A percentile compares a stretch with the other conserved stretches of the same genome.
Conservation (phyloP, 805 yeast genomes). For the Lachancea waltii region DNA sequence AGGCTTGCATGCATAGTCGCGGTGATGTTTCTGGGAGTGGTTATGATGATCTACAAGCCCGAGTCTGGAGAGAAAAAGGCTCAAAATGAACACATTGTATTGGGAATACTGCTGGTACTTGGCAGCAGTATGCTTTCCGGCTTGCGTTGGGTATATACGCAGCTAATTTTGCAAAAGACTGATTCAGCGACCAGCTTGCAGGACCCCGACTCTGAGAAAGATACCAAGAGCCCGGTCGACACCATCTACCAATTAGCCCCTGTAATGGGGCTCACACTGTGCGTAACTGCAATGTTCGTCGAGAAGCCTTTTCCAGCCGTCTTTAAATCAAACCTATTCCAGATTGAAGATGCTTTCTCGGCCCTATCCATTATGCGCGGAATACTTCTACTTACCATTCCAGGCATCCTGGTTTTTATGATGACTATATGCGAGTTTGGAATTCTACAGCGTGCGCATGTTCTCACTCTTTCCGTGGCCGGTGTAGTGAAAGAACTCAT, state of each 20-base stretch:
- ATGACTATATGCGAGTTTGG: slow-evolving; percentile 88
- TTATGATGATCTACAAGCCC: slow-evolving; percentile 71
- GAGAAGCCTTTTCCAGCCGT: slow-evolving; percentile 50
- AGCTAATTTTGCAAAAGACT: slow-evolving; percentile 55
- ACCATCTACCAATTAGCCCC: slow-evolving; percentile 85
- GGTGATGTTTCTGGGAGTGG: slow-evolving; percentile 78
- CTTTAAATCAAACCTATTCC: slow-evolving; percentile 22
- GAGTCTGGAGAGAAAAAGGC: slow-evolving; percentile 19
- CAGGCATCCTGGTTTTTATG: slow-evolving; percentile 81
- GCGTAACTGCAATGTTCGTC: slow-evolving; percentile 54
- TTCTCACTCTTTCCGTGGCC: slow-evolving; percentile 79
- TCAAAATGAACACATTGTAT: slow-evolving; percentile 16
- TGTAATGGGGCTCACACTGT: slow-evolving; percentile 60
- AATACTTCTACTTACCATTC: slow-evolving; percentile 55
- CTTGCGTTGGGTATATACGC: slow-evolving; percentile 92
- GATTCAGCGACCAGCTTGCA: slow-evolving; percentile 11
- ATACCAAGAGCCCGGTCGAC: slow-evolving; percentile 55
- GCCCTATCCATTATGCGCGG: slow-evolving; percentile 42
- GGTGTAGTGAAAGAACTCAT: slow-evolving; percentile 90
- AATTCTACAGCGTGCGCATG: slow-evolving; percentile 72
- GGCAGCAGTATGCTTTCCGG: slow-evolving; percentile 80
- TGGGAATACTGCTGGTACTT: slow-evolving; percentile 72
- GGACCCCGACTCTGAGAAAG: too few relatives aligned
- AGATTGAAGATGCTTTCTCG: slow-evolving; percentile 10
- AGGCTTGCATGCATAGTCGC: slow-evolving; percentile 61